Percentiles rank a stretch among this genome's conserved stretches.
Conservation (phyloP, 2,329 filamentous ascomycete genomes). For the Hymenoscyphus linearis region DNA sequence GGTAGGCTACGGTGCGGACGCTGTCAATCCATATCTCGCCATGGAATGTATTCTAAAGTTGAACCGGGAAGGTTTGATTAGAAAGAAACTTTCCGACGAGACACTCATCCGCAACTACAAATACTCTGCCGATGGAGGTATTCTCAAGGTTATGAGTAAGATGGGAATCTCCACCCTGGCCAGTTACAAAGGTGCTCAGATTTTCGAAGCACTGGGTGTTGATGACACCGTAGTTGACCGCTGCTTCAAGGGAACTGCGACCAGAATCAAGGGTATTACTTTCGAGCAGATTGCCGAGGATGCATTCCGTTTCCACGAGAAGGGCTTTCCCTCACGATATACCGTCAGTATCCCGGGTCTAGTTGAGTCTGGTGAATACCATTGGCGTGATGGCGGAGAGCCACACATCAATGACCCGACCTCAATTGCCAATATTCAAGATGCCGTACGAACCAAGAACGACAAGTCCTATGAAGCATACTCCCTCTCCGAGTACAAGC, state of each 20-base stretch:
- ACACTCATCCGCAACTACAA: constrained; percentile 92
- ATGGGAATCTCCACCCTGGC: constrained; percentile 98
- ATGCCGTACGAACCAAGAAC: constrained; percentile 93
- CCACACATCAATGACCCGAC: constrained; percentile 92
- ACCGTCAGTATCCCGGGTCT: constrained; percentile 75
- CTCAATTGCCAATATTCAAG: constrained; percentile 94
- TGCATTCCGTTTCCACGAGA: constrained; percentile 90
- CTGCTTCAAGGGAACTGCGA: constrained; percentile 91
- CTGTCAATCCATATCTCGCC: constrained; percentile 88
- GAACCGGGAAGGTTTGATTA: constrained; percentile 86
- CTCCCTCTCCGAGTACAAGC: constrained; percentile 86
- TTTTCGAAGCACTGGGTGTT: constrained; percentile 91
- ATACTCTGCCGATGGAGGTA: constrained; percentile 91
- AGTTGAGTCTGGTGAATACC: constrained; percentile 91
- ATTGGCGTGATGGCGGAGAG: constrained; percentile 96
- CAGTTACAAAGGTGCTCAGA: constrained; percentile 96
- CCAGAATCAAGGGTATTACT: constrained; percentile 88
- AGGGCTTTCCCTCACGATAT: constrained; percentile 76
- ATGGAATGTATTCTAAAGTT: constrained; percentile 98
- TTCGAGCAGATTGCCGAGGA: constrained; percentile 93
- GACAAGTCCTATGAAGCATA: constrained; percentile 98
- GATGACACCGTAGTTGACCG: constrained; percentile 89
- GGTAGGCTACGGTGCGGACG: constrained; percentile 90
- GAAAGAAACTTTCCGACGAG: constrained; percentile 79
- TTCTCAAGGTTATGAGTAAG: constrained; percentile 98